Percentiles rank a stretch among this genome's conserved stretches.
These are phyloP conservation scores for Leishmania mexicana DNA, from an alignment of 208 protist species.

Conservation along the genomic window DNA sequence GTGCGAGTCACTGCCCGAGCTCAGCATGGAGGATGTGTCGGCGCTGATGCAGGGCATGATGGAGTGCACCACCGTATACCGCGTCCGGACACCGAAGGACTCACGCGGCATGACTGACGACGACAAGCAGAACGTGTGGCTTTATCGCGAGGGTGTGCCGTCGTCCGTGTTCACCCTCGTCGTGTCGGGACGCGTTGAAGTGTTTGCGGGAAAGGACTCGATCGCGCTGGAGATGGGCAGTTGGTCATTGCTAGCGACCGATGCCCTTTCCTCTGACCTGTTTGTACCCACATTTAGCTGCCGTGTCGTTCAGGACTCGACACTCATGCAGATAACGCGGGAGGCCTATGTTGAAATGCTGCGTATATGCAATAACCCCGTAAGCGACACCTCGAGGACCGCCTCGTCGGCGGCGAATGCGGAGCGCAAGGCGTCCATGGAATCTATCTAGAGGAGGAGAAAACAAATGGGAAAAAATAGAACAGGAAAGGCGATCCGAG, in stretches of 20 bases:
- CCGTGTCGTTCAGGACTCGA: constrained; percentile 86
- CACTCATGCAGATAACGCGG: constrained; percentile 83
- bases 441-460: neutral
- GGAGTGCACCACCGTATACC: constrained; percentile 65
- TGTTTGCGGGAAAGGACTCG: constrained; percentile 84
- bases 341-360: constrained; percentile 68
- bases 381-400: constrained; percentile 10
- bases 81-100: constrained; percentile 76
- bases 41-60: constrained; percentile 60
- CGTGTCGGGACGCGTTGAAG: constrained; percentile 82
- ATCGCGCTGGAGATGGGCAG: constrained; percentile 84
- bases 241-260: constrained; percentile 81
- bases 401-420: constrained; percentile 16
- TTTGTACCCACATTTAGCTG: constrained; percentile 89
- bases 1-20: constrained; percentile 77
- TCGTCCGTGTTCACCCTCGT: constrained; percentile 87
- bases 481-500: neutral
- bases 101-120: constrained; percentile 72
- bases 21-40: constrained; percentile 56
- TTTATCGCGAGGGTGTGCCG: constrained; percentile 84
- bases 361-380: constrained; percentile 36
- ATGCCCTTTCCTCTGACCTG: constrained; percentile 58
- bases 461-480: neutral
- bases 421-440: neutral
- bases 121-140: constrained; percentile 90